Evolutionary conservation across 2,329 filamentous ascomycete species (phyloP).

Genomic region (Clarireedia sp.): DNA sequence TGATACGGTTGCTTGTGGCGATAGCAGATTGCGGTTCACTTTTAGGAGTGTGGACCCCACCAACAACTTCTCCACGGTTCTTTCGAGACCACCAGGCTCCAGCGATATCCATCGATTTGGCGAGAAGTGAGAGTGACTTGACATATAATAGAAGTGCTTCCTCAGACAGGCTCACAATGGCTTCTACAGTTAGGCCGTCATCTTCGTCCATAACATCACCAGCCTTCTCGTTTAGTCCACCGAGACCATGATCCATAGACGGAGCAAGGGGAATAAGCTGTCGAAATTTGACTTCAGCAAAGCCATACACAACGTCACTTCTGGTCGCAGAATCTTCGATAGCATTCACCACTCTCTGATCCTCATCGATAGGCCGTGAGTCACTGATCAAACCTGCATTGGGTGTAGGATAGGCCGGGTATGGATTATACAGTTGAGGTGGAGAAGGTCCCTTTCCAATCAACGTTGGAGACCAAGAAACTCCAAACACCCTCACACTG

Average conservation of each 20-base stretch:
- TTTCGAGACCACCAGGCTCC: conserved; percentile 84
- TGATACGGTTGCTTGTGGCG: conserved; percentile 59
- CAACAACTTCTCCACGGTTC: conserved; percentile 54
- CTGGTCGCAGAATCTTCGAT: conserved; percentile 90
- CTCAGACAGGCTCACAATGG: conserved; percentile 78
- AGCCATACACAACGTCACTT: conserved; percentile 94
- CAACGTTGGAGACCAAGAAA: conserved; percentile 58
- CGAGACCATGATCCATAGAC: conserved; percentile 63
- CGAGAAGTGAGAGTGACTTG: conserved; percentile 82
- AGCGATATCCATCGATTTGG: conserved; percentile 92
- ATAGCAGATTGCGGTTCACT: conserved; percentile 35
- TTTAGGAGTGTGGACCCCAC: conserved; percentile 33
- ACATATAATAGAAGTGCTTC: conserved; percentile 94
- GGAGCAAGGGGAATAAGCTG: conserved; percentile 87
- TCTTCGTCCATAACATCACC: conserved; percentile 53
- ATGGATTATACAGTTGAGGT: conserved; percentile 69
- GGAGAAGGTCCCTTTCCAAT: conserved; percentile 59
- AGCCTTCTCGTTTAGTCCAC: conserved; percentile 51
- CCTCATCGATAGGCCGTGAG: conserved; percentile 67
- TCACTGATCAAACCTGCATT: conserved; percentile 59
- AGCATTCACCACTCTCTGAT: conserved; percentile 65
- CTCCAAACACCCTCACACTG: conserved; percentile 65
- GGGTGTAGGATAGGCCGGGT: conserved; percentile 73
- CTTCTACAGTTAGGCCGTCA: conserved; percentile 75
- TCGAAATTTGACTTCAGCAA: conserved; percentile 97